Evolutionary conservation across 2,329 filamentous ascomycete genomes (phyloP).

Genomic region (Xylariales sp.): DNA sequence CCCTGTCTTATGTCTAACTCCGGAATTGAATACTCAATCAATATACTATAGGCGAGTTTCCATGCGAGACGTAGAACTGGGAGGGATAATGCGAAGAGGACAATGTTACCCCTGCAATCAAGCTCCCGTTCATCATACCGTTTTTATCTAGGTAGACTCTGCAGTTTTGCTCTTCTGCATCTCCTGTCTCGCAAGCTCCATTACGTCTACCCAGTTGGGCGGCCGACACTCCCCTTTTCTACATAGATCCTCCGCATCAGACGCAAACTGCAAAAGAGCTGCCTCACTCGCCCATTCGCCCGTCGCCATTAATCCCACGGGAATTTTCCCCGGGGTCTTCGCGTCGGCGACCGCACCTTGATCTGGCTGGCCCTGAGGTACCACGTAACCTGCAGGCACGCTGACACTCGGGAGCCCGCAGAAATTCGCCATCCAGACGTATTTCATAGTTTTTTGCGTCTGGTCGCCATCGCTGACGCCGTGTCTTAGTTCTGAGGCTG

Average conservation of each 20-base stretch:
- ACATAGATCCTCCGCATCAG: constrained; percentile 56
- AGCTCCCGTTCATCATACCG: neutral
- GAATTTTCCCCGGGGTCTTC: constrained; percentile 56
- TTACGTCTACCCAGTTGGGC: constrained; percentile 59
- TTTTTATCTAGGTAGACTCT: neutral
- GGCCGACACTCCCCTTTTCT: constrained; percentile 50
- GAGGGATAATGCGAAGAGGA: too few species aligned
- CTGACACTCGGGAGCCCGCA: constrained; percentile 60
- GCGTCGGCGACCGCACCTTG: constrained; percentile 50
- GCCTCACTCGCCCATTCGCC: constrained; percentile 67
- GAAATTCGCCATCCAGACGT: constrained; percentile 64
- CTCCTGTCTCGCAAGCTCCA: constrained; percentile 54
- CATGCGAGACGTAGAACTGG: too few species aligned
- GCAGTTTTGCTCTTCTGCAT: constrained; percentile 4
- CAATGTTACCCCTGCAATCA: too few species aligned
- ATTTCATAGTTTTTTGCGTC: constrained; percentile 61
- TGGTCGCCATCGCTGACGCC: constrained; percentile 60
- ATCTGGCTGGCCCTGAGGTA: constrained; percentile 50
- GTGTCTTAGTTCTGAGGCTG: constrained; percentile 36
- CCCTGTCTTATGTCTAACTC: too few species aligned
- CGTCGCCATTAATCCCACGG: constrained; percentile 66
- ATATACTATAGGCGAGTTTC: too few species aligned
- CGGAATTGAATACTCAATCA: too few species aligned
- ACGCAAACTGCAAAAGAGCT: constrained; percentile 60
- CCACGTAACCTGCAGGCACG: constrained; percentile 59